Conservation (phyloP, 2,329 filamentous ascomycete genomes). For the Furcasterigmium sp. region DNA sequence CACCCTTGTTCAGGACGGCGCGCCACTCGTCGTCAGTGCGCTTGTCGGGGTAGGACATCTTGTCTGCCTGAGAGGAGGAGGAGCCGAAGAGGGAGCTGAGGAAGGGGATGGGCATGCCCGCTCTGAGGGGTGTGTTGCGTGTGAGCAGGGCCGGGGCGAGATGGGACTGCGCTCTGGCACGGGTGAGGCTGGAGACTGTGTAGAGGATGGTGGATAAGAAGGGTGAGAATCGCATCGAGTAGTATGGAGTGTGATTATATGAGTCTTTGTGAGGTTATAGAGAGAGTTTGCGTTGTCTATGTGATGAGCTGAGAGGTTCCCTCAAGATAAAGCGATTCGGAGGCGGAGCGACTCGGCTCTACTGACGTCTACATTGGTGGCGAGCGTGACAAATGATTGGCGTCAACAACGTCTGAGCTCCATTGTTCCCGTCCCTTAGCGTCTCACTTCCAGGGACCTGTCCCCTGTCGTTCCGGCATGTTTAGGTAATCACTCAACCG, state of each 20-base stretch:
- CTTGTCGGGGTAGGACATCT: constrained; percentile 69
- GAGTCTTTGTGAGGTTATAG: background rate
- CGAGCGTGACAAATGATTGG: background rate
- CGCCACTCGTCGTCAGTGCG: constrained; percentile 84
- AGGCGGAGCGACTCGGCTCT: background rate
- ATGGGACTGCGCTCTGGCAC: constrained; percentile 21
- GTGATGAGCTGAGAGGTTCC: no score
- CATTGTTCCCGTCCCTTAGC: no score
- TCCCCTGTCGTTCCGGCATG: no score
- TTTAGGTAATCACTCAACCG: no score
- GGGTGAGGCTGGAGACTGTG: constrained; percentile 39
- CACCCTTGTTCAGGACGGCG: constrained; percentile 64
- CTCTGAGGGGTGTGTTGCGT: constrained; percentile 21
- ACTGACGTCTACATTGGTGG: background rate
- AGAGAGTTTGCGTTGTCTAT: no score
- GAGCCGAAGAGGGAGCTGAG: constrained; percentile 70
- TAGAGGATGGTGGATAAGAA: constrained; percentile 41
- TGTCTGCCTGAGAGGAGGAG: constrained; percentile 48
- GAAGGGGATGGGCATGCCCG: constrained; percentile 78
- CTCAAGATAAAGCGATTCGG: background rate
- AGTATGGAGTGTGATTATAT: background rate
- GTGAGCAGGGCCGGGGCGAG: constrained; percentile 15
- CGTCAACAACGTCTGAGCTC: no score
- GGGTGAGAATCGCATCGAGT: constrained; percentile 44
- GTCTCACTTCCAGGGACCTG: no score